A percentile compares a stretch with the other conserved stretches of the same genome.
These are phyloP conservation scores for Dactylis glomerata DNA, from an alignment of 176 grass and related monocot genomes.

Conservation along the genomic window DNA sequence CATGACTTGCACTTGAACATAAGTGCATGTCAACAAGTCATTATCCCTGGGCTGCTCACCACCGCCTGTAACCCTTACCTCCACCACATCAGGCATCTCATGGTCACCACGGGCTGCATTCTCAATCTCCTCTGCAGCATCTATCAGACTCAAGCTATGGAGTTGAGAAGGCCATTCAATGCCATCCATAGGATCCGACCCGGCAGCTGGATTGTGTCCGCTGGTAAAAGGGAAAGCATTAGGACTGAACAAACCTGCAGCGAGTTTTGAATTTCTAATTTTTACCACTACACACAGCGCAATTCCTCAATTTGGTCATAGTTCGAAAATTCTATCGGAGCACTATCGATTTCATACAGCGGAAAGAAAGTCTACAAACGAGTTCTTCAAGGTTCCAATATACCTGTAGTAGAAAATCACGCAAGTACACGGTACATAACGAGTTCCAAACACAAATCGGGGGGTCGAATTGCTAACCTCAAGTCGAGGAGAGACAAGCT, in stretches of 20 bases:
- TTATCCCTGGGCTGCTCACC: neutral
- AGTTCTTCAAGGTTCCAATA: too few relatives aligned
- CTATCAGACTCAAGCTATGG: slow-evolving; percentile 6
- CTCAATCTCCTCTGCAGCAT: slow-evolving; percentile 4
- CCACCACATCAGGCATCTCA: slow-evolving; percentile 23
- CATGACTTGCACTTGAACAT: neutral
- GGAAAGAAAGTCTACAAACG: too few relatives aligned
- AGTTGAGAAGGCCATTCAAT: slow-evolving; percentile 19
- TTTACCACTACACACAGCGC: neutral
- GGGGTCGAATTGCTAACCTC: slow-evolving; percentile 25
- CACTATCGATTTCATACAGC: neutral
- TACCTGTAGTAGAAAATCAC: too few relatives aligned
- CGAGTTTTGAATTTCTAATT: neutral
- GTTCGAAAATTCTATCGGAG: neutral
- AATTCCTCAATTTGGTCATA: neutral
- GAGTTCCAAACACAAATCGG: slow-evolving; percentile 12
- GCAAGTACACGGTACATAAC: neutral
- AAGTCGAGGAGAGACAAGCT: slow-evolving; percentile 24
- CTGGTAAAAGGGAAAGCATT: slow-evolving; percentile 17
- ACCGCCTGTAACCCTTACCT: neutral
- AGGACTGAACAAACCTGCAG: neutral
- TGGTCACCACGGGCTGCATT: slow-evolving; percentile 14
- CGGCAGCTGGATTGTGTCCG: neutral
- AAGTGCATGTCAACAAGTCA: neutral
- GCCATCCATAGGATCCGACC: neutral